Base-by-base conservation (phyloP, 2,329 filamentous ascomycete species). In the Aureobasidium sp. region DNA sequence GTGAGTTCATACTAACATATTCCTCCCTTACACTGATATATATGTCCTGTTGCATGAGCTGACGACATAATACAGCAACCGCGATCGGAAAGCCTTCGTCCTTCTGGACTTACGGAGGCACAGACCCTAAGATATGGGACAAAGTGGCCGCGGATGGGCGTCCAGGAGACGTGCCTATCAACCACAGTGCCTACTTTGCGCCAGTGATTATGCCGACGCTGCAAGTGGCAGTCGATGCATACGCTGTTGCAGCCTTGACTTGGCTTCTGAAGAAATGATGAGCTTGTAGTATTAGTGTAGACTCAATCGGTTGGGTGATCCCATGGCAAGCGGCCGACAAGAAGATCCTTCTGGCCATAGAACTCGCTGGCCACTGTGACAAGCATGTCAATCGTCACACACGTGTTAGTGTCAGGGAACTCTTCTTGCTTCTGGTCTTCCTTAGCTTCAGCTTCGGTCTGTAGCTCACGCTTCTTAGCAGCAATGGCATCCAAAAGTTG, bases 351-450 rank as follows among this genome's bases (percentile, higher is more conserved):
- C 75, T 97, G 93, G 1, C 93, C 91, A 74, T 92, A 97, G 66
- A 89, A 85, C 75, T 96, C 91, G 68, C 91, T 92, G 51, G 89
- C 87, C 39, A 97, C 82, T 0, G 90, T 94, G 67, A 97, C 78
- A 59, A 97, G 90, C 90, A 96, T 96, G 75, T 95, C 92, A 37
- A 97, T 79, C 44, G 91, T 91, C n/a, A 85, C 87, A 32, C 83
- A 79, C 1, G 72, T 76, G 59, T 75, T 75, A 36, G 67, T 42
- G 48, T 65, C 61, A 14, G 66, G 64, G 27, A 61, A 50, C 32
- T 63, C 65, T 42, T 63, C 62, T 10, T 48, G 55, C 21, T 58
- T 65, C 48, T 41, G 65, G 36, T 29, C 63, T 51, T 55, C 62
- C 63, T 55, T 62, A 4, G 11, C 49, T 37, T 54, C 41, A 3